These are phyloP conservation scores for Carallia pectinifolia DNA, from an alignment of 345 rosid genomes.

Conservation along the genomic window DNA sequence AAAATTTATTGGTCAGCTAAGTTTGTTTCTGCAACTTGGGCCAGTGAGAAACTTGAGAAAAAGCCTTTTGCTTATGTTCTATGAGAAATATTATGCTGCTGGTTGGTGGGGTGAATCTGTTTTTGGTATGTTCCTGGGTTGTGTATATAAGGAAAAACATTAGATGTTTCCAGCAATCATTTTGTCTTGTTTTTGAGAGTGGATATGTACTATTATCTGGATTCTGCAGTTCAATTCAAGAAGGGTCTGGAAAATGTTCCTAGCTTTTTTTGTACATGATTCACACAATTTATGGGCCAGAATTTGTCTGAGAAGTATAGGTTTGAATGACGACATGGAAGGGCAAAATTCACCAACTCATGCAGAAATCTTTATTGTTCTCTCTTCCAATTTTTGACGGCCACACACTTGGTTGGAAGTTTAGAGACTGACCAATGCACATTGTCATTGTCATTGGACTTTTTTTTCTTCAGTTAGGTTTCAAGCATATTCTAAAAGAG, in stretches of 20 bases:
- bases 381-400: neutral
- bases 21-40: neutral
- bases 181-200: slow-evolving; percentile 4
- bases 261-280: neutral
- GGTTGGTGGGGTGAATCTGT: no score
- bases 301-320: neutral
- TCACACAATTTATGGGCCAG: neutral
- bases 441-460: neutral
- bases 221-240: neutral
- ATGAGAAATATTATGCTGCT: no score
- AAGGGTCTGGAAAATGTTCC: neutral
- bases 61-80: no score
- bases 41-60: neutral
- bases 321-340: neutral
- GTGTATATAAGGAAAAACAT: neutral
- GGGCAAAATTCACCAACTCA: neutral
- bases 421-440: neutral
- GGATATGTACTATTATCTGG: neutral
- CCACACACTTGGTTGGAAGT: neutral
- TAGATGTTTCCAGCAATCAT: neutral
- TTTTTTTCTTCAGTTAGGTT: neutral
- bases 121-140: no score
- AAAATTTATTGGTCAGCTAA: neutral
- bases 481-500: neutral
- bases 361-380: neutral